Evolutionary conservation across 2,329 filamentous ascomycete species (phyloP).

Genomic region (Fusarium armeniacum): DNA sequence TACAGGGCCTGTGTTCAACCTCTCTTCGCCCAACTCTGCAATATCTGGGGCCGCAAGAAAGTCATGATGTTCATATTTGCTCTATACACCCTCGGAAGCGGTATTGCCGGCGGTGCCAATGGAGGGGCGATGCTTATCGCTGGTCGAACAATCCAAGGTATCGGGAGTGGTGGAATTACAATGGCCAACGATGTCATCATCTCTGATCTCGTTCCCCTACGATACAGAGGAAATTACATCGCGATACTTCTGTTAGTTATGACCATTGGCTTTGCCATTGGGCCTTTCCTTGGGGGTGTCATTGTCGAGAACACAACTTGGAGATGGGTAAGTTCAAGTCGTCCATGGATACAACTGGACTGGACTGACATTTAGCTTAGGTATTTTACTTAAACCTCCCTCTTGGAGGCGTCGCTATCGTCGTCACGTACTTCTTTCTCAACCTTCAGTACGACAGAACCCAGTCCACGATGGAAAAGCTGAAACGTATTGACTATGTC

Average conservation of each 20-base stretch:
- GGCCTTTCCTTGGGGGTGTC: conserved; percentile 53
- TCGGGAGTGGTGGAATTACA: conserved; percentile 48
- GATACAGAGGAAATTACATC: conserved; percentile 61
- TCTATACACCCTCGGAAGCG: conserved; percentile 66
- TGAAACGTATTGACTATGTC: conserved; percentile 59
- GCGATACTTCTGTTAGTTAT: conserved; percentile 53
- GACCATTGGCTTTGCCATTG: conserved; percentile 55
- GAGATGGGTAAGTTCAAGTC: conserved; percentile 54
- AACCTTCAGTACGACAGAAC: conserved; percentile 52
- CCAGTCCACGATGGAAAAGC: conserved; percentile 47
- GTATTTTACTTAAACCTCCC: conserved; percentile 63
- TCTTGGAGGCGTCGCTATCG: conserved; percentile 53
- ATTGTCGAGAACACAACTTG: conserved; percentile 53
- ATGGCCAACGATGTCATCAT: conserved; percentile 55
- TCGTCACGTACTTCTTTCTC: conserved; percentile 55
- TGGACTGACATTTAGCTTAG: conserved; percentile 13
- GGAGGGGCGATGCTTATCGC: conserved; percentile 61
- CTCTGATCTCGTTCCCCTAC: conserved; percentile 64
- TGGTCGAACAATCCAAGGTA: conserved; percentile 60
- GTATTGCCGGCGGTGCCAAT: conserved; percentile 60
- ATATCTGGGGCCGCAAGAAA: conserved; percentile 67
- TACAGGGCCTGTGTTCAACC: conserved; percentile 58
- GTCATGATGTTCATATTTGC: conserved; percentile 58
- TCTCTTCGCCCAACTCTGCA: conserved; percentile 63
- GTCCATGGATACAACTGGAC: not conserved